Base-by-base conservation (phyloP, 257 asterid genomes). In the Oldenlandia corymbosa region DNA sequence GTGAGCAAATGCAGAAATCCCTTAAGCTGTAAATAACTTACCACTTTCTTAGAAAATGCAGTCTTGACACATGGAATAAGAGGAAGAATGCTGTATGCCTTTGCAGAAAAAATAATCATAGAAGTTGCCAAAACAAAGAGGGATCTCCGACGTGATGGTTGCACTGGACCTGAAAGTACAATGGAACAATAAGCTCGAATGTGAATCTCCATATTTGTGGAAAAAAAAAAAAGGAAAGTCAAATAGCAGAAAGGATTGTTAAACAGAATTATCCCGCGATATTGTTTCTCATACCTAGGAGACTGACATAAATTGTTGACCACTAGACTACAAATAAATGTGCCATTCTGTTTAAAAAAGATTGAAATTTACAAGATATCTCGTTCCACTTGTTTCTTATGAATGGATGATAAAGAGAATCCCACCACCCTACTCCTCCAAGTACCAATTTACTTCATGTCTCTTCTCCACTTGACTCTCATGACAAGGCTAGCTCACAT, bases 61-160 rank as follows among this genome's bases (percentile, higher is more conserved):
- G 84, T 76, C 83, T 73, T 90, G 68, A 78, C 82, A 56, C 49
- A 67, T 50, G 92, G 69, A 72, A 83, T 58, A 42, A 87, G 83
- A 51, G 91, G 82, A 76, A 75, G 58, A 69, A 93, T 83, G 71
- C 71, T 75, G 75, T 73, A 88, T 59, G 94, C 96, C 78, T 85
- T 86, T 0, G 95, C 78, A 55, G 94, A 75, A 73, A 90, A 93
- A 65, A 93, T 81, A 57, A 93, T 79, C 99, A 93, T 93, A 7
- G 84, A 78, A 58, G 92, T 83, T 18, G 99, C 92, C 76, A 93
- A 73, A 24, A 90, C 80, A 75, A 80, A 93, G 39, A 93, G 96
- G 66, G 99, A 93, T 78, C 99, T 84, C 32, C 94, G 84, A 26
- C 97, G 90, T 71, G 99, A 83, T 62, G 94, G 90, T 61, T 88